Percentiles rank a stretch among this genome's conserved stretches.
phyloP scores from a whole-genome alignment of 495 filamentous ascomycete species.

The Pseudoneurospora amorphoporcata region DNA sequence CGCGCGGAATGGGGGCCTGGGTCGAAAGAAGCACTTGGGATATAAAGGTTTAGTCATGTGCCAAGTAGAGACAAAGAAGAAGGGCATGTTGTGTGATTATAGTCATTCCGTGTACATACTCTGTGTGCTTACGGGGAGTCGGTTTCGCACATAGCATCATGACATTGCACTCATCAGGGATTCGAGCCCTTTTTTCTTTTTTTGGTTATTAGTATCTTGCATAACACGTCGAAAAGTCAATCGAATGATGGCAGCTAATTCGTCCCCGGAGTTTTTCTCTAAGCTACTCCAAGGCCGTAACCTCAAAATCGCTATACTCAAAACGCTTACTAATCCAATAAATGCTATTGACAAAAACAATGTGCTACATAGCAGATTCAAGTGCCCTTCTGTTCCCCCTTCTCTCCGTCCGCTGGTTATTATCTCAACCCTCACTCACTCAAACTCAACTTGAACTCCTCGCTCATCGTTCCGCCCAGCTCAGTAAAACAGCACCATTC shows the following conservation, averaged over 20 bases:
- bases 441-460: neutral
- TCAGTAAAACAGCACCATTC: neutral
- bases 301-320: neutral
- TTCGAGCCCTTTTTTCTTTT: neutral
- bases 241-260: neutral
- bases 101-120: neutral
- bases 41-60: neutral
- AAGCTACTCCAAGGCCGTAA: neutral
- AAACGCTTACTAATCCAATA: neutral
- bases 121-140: neutral
- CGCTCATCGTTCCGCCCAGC: neutral
- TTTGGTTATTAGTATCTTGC: neutral
- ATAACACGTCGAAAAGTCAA: neutral
- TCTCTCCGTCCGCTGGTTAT: neutral
- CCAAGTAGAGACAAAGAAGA: neutral
- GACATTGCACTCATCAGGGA: neutral
- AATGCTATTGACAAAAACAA: neutral
- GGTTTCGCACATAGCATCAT: neutral
- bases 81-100: neutral
- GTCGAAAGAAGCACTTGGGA: neutral
- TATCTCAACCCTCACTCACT: too few species aligned
- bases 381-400: neutral
- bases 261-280: neutral
- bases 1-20: neutral
- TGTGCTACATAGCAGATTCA: neutral